Evolutionary conservation across 805 yeast species (phyloP).

Genomic region (Yamadazyma phyllophila): DNA sequence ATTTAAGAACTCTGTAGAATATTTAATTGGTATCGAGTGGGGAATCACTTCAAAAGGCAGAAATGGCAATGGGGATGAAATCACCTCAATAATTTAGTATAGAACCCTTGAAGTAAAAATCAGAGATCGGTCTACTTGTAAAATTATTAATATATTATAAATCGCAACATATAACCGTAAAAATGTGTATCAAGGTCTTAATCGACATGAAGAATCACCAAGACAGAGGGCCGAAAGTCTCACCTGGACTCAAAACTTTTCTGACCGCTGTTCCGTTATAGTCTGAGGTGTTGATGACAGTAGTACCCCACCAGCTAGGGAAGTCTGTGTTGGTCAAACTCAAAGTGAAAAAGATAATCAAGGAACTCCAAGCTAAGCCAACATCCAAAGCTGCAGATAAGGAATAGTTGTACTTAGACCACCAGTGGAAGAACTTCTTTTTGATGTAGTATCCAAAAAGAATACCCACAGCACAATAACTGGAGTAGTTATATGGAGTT

Average conservation of each 20-base stretch:
- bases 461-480: conserved; percentile 43
- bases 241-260: conserved; percentile 34
- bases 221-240: conserved; percentile 45
- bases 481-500: conserved; percentile 63
- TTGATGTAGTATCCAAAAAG: conserved; percentile 38
- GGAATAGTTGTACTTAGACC: conserved; percentile 42
- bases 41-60: no score
- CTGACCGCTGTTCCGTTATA: conserved; percentile 28
- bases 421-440: conserved; percentile 38
- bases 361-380: conserved; percentile 41
- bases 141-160: no score
- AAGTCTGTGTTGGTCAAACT: conserved; percentile 17
- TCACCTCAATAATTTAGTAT: no score
- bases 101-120: no score
- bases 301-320: conserved; percentile 68
- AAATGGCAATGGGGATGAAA: no score
- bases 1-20: neutral
- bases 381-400: conserved; percentile 46
- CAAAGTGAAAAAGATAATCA: conserved; percentile 37
- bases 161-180: no score
- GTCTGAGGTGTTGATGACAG: conserved; percentile 38
- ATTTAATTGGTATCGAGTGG: no score
- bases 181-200: no score
- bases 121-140: no score
- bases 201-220: conserved; percentile 32